Evolutionary conservation across 2,329 filamentous ascomycete genomes (phyloP).

Genomic region (Aspergillus clavatus): DNA sequence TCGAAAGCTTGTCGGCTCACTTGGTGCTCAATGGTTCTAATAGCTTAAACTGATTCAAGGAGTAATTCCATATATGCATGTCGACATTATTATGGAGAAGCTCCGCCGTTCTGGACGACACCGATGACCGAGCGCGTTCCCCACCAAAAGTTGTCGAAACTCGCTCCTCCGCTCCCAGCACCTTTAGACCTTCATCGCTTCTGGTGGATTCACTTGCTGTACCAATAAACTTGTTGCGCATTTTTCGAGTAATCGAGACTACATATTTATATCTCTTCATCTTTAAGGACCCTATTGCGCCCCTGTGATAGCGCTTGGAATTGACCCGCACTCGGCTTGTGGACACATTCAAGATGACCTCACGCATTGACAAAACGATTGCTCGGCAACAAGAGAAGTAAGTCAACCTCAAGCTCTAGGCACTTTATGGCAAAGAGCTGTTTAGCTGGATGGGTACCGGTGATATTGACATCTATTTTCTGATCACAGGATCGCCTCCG

Average conservation of each 20-base stretch:
- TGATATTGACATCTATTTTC: constrained; percentile 14
- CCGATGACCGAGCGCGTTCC: constrained; percentile 9
- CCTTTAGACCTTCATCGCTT: background rate
- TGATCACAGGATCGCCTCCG: constrained; percentile 68
- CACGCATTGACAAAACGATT: constrained; percentile 63
- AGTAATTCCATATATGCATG: too few relatives aligned
- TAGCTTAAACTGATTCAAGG: too few relatives aligned
- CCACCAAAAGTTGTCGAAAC: constrained; percentile 13
- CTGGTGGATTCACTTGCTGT: background rate
- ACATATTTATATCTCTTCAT: background rate
- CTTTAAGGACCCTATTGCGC: background rate
- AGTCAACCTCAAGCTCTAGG: constrained; percentile 8
- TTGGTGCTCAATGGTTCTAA: background rate
- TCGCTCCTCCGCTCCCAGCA: constrained; percentile 4
- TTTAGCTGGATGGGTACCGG: background rate
- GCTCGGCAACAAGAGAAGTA: constrained; percentile 74
- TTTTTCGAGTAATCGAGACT: background rate
- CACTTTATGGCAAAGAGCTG: too few relatives aligned
- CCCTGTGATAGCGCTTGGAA: background rate
- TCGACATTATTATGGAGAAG: background rate
- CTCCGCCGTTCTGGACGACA: constrained; percentile 8
- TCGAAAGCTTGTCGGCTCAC: too few relatives aligned
- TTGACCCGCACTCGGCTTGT: constrained; percentile 2
- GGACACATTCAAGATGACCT: constrained; percentile 33
- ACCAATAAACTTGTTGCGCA: background rate